phyloP scores from a whole-genome alignment of 768 basidiomycete genomes.

The Amanita rimosa region DNA sequence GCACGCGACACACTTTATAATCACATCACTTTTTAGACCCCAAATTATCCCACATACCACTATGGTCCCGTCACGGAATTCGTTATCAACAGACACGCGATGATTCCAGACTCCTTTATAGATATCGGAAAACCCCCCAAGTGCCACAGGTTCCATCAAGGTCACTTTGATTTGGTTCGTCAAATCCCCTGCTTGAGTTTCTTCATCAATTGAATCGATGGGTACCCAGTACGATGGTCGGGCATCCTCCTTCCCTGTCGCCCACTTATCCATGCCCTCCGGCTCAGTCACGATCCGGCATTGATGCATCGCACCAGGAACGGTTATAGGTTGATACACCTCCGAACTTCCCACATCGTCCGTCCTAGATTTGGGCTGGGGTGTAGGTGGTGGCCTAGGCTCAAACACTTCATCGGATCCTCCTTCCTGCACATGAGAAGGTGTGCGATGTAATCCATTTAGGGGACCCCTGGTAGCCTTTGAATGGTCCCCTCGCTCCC shows the following conservation, averaged over 20 bases:
- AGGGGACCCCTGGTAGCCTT: too few species aligned
- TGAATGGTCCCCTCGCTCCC: too few species aligned
- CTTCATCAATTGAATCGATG: not conserved
- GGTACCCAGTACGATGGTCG: not conserved
- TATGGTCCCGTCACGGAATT: not conserved
- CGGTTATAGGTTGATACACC: not conserved
- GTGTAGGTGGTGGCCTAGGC: too few species aligned
- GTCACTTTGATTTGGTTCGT: slow-evolving; percentile 9
- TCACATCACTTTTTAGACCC: not conserved
- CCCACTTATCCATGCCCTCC: not conserved
- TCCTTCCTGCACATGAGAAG: too few species aligned
- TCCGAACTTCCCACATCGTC: too few species aligned
- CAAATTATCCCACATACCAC: not conserved
- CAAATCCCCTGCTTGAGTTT: slow-evolving; percentile 10
- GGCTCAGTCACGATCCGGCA: not conserved
- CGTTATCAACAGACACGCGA: not conserved
- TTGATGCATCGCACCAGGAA: not conserved
- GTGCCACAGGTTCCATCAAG: slow-evolving; percentile 8
- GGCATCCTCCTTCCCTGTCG: not conserved
- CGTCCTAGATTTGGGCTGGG: too few species aligned
- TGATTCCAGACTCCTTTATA: slow-evolving; percentile 11
- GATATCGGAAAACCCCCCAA: slow-evolving; percentile 19
- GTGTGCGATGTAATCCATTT: too few species aligned
- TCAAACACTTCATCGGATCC: too few species aligned
- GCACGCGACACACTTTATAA: not conserved